Base-by-base conservation (phyloP, 257 asterid genomes). In the Fraxinus americana region DNA sequence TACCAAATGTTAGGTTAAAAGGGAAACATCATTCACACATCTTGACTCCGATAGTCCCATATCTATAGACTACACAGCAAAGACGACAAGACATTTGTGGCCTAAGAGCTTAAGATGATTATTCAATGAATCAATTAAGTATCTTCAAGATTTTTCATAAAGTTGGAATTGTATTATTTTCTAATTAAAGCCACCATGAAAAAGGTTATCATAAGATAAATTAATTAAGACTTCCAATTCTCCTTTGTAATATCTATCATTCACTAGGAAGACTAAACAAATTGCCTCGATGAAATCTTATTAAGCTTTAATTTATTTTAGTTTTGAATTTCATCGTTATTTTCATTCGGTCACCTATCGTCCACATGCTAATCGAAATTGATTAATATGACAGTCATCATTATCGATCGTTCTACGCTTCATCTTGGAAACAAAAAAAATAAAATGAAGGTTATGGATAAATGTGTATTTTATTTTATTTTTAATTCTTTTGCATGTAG, bases 1-100 rank as follows among this genome's bases (percentile, higher is more conserved):
- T 45, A 14, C 54, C 19, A 5, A 45, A 13, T 45, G 54, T 45
- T 45, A 45, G 54, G 54, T 45, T 45, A 54, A 54, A 13, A 19
- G 65, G n/a, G 25, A 54, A 19, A 54, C 65, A 52, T 52, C 63
- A 52, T 19, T 52, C 21, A 52, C 21, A 52, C 21, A 54, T 17
- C 65, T n/a, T 16, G 8, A 52, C 48, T 41, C 48, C 48, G 2
- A 41, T 5, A 54, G 65, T 54, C 65, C 25, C n/a, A 54, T 6
- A 54, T 54, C 8, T 19, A 13, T 45, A 48, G 5, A 48, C 16
- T 48, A 41, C 9, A 54, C 65, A 54, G 65, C 65, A 54, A 54
- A 54, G 65, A 54, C 5, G 65, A 54, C 65, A 54, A 54, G 65
- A 54, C 65, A 54, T 54, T 54, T 54, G 65, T 54, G 65, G 65